phyloP scores from a whole-genome alignment of 192 early-diverging fungal genomes.

The Dissophora ornata region DNA sequence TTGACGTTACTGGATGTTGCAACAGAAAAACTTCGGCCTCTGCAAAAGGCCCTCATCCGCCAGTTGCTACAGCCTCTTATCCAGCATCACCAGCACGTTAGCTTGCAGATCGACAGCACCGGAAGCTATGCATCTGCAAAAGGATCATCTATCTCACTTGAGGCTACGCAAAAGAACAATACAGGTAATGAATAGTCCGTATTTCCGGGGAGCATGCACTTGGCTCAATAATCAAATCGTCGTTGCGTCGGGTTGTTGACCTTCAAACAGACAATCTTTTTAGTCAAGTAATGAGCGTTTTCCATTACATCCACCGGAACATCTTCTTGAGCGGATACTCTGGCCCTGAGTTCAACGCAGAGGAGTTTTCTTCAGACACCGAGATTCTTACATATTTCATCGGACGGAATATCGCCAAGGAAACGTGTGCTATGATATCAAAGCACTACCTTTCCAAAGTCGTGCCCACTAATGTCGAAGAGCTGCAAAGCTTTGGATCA shows the following conservation, averaged over 20 bases:
- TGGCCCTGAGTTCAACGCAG: conserved; percentile 25
- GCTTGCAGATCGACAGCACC: background rate
- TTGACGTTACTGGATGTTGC: conserved; percentile 33
- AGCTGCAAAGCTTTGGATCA: conserved; percentile 31
- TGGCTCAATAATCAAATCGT: too few relatives aligned
- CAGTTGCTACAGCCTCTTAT: conserved; percentile 39
- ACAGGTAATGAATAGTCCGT: too few relatives aligned
- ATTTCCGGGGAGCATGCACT: too few relatives aligned
- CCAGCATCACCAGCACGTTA: conserved; percentile 3
- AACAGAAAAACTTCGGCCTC: conserved; percentile 21
- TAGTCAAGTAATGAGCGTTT: conserved; percentile 18
- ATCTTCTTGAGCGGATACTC: conserved; percentile 33
- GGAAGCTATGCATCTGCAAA: conserved; percentile 13
- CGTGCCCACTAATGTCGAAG: conserved; percentile 41
- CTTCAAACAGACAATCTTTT: conserved; percentile 19
- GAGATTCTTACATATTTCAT: conserved; percentile 31
- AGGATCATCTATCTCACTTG: conserved; percentile 15
- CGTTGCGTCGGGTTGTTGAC: too few relatives aligned
- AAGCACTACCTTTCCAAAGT: conserved; percentile 32
- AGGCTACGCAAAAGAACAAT: background rate
- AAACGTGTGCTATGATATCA: conserved; percentile 39
- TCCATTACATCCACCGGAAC: conserved; percentile 24
- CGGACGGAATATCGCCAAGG: conserved; percentile 35
- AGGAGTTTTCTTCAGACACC: conserved; percentile 25
- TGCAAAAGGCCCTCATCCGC: conserved; percentile 23